Conservation (phyloP, 2,329 filamentous ascomycete species). For the Alternaria conjuncta region DNA sequence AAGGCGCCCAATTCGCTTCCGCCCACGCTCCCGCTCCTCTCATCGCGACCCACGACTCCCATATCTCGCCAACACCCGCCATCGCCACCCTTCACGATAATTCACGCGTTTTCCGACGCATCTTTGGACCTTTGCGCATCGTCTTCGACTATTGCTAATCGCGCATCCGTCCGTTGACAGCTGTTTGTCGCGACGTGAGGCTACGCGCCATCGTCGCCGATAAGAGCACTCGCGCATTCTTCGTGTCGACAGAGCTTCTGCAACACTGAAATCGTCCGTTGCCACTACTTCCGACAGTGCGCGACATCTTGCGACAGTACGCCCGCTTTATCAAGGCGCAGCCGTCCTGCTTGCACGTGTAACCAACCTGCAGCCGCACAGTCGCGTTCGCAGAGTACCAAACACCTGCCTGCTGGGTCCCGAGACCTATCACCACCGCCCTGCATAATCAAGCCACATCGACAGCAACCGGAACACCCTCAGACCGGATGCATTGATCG, state of each 20-base stretch:
- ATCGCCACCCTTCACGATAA: slow-evolving; percentile 9
- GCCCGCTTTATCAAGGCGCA: slow-evolving; percentile 25
- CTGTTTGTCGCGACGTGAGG: slow-evolving; percentile 16
- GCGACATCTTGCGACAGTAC: slow-evolving; percentile 28
- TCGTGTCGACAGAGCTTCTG: slow-evolving; percentile 25
- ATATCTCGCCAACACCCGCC: slow-evolving; percentile 10
- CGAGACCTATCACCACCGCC: slow-evolving; percentile 27
- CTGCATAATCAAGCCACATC: slow-evolving; percentile 32
- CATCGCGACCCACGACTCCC: slow-evolving; percentile 23
- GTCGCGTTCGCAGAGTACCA: slow-evolving; percentile 45
- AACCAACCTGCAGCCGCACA: slow-evolving; percentile 41
- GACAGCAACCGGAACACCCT: slow-evolving; percentile 19
- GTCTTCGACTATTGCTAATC: slow-evolving; percentile 9
- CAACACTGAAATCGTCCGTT: slow-evolving; percentile 18
- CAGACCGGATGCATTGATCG: slow-evolving; percentile 18
- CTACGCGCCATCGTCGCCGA: slow-evolving; percentile 30
- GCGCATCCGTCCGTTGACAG: slow-evolving; percentile 14
- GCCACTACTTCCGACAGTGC: slow-evolving; percentile 20
- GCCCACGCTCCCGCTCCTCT: slow-evolving; percentile 25
- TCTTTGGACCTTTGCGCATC: slow-evolving; percentile 10
- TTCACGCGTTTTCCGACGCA: slow-evolving; percentile 12
- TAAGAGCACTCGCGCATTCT: slow-evolving; percentile 24
- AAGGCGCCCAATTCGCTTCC: slow-evolving; percentile 26
- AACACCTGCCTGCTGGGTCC: slow-evolving; percentile 40
- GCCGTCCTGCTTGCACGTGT: slow-evolving; percentile 38